A percentile compares a stretch with the other conserved stretches of the same genome.
These are phyloP conservation scores for Schizochytrium sp. DNA, from an alignment of 108 stramenopile genomes.

Conservation along the genomic window DNA sequence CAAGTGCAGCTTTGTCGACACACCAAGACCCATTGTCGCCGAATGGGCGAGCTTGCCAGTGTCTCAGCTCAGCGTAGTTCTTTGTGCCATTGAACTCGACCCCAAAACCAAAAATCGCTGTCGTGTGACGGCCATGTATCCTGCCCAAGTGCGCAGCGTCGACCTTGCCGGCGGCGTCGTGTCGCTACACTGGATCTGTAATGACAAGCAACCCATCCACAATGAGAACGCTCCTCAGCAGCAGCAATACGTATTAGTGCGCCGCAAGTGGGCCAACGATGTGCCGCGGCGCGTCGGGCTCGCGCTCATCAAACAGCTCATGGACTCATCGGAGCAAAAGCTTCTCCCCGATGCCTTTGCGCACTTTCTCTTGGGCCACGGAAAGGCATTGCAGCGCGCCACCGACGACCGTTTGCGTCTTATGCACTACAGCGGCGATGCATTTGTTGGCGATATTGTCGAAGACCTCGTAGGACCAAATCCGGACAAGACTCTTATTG, in stretches of 20 bases:
- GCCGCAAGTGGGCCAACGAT: not conserved
- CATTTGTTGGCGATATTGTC: not conserved
- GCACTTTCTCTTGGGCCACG: not conserved
- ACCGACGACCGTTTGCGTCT: not conserved
- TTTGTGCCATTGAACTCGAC: not conserved
- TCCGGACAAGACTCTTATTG: not conserved
- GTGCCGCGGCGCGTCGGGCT: not conserved
- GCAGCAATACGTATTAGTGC: not conserved
- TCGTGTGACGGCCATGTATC: not conserved
- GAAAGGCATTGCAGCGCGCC: not conserved
- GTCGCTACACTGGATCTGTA: not conserved
- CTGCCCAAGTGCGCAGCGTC: not conserved
- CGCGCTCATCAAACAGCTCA: not conserved
- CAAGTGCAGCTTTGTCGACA: not conserved
- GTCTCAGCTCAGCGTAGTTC: not conserved
- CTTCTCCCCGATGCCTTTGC: not conserved
- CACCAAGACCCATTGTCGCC: not conserved
- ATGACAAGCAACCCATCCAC: not conserved
- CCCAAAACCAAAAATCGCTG: not conserved
- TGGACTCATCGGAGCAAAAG: not conserved
- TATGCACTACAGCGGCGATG: not conserved
- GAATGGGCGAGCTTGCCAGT: not conserved
- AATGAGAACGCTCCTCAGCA: not conserved
- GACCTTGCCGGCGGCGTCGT: not conserved
- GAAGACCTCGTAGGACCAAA: not conserved